Conservation (phyloP, 768 basidiomycete genomes). For the Xerocomellus dryophilus region DNA sequence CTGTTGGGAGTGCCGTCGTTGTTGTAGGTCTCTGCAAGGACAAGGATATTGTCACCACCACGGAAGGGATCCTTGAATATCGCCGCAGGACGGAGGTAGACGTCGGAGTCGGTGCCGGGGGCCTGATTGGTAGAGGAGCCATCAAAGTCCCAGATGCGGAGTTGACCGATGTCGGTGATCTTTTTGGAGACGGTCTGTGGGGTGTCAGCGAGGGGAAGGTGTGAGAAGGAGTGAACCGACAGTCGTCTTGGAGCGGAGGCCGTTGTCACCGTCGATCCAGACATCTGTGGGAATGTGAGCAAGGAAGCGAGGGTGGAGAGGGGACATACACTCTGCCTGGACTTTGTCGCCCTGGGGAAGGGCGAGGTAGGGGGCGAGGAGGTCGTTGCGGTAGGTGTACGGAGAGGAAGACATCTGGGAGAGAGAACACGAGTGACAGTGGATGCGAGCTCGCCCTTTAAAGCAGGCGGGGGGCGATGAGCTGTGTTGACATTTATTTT, state of each 20-base stretch:
- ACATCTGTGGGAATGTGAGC: conserved; percentile 58
- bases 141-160: conserved; percentile 99
- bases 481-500: conserved; percentile 31
- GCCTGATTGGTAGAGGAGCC: conserved; percentile 98
- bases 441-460: conserved; percentile 21
- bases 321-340: conserved; percentile 85
- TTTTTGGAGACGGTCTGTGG: conserved; percentile 80
- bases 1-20: conserved; percentile 97
- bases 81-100: conserved; percentile 94
- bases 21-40: conserved; percentile 97
- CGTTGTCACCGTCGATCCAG: conserved; percentile 96
- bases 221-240: conserved; percentile 41
- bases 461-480: conserved; percentile 10
- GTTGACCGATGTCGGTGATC: conserved; percentile 82
- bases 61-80: conserved; percentile 99
- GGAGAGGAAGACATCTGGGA: conserved; percentile 27
- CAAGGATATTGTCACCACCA: conserved; percentile 95
- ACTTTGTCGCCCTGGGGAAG: conserved; percentile 89
- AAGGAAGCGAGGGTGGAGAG: background rate
- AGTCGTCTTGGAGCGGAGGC: conserved; percentile 95
- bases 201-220: background rate
- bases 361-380: conserved; percentile 85
- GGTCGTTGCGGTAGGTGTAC: conserved; percentile 67
- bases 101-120: conserved; percentile 91
- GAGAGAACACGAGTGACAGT: background rate